phyloP scores from a whole-genome alignment of 2,329 filamentous ascomycete genomes.

The Cladosporium sp. region DNA sequence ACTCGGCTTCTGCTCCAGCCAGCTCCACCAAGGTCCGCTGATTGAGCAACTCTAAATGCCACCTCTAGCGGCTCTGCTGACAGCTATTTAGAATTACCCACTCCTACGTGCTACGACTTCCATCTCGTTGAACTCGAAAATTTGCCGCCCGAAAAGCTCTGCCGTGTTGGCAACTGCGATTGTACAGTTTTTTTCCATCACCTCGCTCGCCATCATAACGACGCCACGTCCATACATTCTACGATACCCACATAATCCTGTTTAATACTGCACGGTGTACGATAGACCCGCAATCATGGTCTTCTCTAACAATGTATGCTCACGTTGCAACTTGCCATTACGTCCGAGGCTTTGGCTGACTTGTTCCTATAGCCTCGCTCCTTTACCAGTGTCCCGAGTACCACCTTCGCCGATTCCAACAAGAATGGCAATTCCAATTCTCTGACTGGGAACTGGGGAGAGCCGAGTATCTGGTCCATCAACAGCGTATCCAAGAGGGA shows the following conservation, averaged over 20 bases:
- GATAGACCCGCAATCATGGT: constrained; percentile 26
- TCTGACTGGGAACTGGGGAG: neutral
- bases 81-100: neutral
- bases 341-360: constrained; percentile 6
- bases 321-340: neutral
- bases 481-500: constrained; percentile 26
- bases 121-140: neutral
- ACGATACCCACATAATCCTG: constrained; percentile 31
- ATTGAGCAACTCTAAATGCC: constrained; percentile 11
- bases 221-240: constrained; percentile 27
- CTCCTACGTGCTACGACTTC: neutral
- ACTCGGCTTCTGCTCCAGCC: constrained; percentile 1
- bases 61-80: constrained; percentile 9
- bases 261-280: constrained; percentile 33
- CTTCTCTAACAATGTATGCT: constrained; percentile 25
- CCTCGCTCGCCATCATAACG: constrained; percentile 23
- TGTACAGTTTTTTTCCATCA: constrained; percentile 15
- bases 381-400: constrained; percentile 22
- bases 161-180: neutral
- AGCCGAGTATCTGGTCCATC: constrained; percentile 28
- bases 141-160: neutral
- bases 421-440: constrained; percentile 4
- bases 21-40: constrained; percentile 16
- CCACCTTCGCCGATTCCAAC: constrained; percentile 2
- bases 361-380: constrained; percentile 28